These are phyloP conservation scores for Rhizopogon vulgaris DNA, from an alignment of 768 basidiomycete genomes.

Conservation along the genomic window DNA sequence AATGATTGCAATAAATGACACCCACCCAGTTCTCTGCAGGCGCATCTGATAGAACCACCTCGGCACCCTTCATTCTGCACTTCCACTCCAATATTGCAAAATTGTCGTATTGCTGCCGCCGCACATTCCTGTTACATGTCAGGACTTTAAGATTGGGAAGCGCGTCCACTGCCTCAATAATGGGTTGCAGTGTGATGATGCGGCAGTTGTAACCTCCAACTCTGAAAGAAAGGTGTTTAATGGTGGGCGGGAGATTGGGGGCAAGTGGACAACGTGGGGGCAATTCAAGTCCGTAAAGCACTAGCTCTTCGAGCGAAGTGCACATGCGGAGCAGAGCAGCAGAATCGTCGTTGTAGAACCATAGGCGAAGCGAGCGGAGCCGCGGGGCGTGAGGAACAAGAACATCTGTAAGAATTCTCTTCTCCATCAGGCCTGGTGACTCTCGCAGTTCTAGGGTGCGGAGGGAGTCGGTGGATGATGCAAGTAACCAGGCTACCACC, in stretches of 20 bases:
- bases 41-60: conserved; percentile 21
- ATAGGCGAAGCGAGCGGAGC: conserved; percentile 39
- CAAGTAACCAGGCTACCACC: conserved; percentile 34
- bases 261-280: conserved; percentile 29
- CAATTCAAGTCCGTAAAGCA: conserved; percentile 25
- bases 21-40: conserved; percentile 7
- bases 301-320: conserved; percentile 33
- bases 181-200: conserved; percentile 16
- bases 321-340: conserved; percentile 31
- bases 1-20: too few relatives aligned
- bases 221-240: conserved; percentile 37
- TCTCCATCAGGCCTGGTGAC: conserved; percentile 7
- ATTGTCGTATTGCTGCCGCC: conserved; percentile 6
- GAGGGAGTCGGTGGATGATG: conserved; percentile 27
- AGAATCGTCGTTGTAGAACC: conserved; percentile 27
- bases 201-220: conserved; percentile 2
- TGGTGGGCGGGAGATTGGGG: conserved; percentile 25
- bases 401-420: conserved; percentile 1
- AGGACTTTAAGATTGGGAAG: conserved; percentile 31
- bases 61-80: conserved; percentile 25
- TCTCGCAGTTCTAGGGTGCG: conserved; percentile 37
- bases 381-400: conserved; percentile 24
- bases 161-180: conserved; percentile 25
- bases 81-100: conserved; percentile 18
- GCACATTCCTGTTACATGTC: conserved; percentile 26